Evolutionary conservation across 768 basidiomycete genomes (phyloP).

Genomic region (Phanerochaete carnosa): DNA sequence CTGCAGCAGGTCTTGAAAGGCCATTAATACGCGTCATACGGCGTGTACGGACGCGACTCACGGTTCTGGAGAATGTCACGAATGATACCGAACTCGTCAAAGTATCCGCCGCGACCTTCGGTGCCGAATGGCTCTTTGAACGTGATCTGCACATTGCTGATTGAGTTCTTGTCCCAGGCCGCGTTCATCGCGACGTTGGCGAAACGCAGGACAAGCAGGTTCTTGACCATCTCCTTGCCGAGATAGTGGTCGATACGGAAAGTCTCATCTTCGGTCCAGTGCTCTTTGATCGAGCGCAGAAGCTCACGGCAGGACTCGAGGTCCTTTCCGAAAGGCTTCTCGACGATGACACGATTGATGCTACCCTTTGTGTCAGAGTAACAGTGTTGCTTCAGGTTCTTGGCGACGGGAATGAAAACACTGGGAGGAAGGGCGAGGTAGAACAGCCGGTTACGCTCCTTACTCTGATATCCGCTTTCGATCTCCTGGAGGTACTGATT

Average conservation of each 20-base stretch:
- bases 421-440: constrained; percentile 97
- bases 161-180: constrained; percentile 93
- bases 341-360: constrained; percentile 90
- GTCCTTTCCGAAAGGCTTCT: constrained; percentile 99
- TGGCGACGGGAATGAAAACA: constrained; percentile 89
- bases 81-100: constrained; percentile 99
- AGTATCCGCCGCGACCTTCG: constrained; percentile 99
- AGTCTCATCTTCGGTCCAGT: constrained; percentile 96
- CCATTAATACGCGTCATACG: neutral
- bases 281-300: constrained; percentile 71
- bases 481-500: constrained; percentile 69
- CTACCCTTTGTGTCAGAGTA: constrained; percentile 68
- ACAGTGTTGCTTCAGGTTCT: constrained; percentile 77
- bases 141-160: constrained; percentile 97
- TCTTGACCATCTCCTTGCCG: constrained; percentile 99
- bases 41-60: constrained; percentile 41
- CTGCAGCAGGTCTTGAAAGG: constrained; percentile 78
- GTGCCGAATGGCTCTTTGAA: constrained; percentile 99
- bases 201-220: constrained; percentile 91
- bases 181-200: constrained; percentile 89
- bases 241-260: constrained; percentile 99
- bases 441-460: constrained; percentile 81
- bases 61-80: constrained; percentile 98
- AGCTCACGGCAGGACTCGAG: constrained; percentile 79
- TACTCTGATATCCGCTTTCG: constrained; percentile 64